Base-by-base conservation (phyloP, 257 asterid genomes). In the Misopates orontium region DNA sequence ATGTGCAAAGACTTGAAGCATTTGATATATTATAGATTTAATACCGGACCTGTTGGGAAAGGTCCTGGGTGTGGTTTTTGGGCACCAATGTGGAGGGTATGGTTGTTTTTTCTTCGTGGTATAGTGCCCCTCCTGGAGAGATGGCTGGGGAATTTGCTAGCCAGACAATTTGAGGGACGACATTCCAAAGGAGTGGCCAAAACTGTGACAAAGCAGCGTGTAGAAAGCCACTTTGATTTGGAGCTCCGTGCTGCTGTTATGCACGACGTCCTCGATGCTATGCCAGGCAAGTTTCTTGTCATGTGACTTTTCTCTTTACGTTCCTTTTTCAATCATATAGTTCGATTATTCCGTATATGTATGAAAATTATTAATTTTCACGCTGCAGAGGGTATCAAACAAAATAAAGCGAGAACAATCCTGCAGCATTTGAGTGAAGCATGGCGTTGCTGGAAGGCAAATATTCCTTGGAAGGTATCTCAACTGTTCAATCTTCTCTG, bases 71-170 rank as follows among this genome's bases (percentile, higher is more conserved):
- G 99, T 90, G 99, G 99, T 59, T 85, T 94, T 72, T 94, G 99
- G 99, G 99, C 99, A 21, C 97, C 99, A 52, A 94, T 94, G 99
- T 90, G 99, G 99, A 89, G 99, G 73, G 99, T 94, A 25, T 94
- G 99, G 99, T 73, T 94, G 88, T 94, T 94, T 67, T 94, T 94
- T 61, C 99, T 94, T 51, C 96, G 99, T 69, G 97, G 99, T n/a
- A 94, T 90, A 56, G 99, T 94, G 70, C 99, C 99, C 71, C 96
- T 94, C 54, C 74, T 94, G 71, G 99, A 94, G 77, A 79, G 99
- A 77, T 94, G 99, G 99, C 73, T 94, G 50, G 99, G 99, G 13
- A 94, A 94, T 82, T 77, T 94, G 67, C 88, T 94, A 45, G 99
- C 99, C 14, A 82, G 99, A 64, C 99, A 94, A 63, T 94, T 94